phyloP scores from a whole-genome alignment of 768 basidiomycete genomes.

The Serendipita sp. region DNA sequence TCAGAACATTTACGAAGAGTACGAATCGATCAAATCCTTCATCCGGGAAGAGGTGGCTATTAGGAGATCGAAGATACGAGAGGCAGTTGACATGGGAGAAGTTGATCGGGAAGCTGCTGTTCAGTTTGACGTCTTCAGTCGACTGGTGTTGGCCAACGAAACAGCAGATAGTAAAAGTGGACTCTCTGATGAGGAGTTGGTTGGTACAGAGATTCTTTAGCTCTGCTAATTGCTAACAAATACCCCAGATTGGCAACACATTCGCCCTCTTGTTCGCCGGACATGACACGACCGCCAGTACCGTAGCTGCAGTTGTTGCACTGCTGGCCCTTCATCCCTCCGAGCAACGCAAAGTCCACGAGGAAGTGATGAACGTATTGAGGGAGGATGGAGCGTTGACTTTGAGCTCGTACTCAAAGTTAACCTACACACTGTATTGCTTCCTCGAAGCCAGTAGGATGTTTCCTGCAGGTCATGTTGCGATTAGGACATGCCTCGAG shows the following conservation, averaged over 20 bases:
- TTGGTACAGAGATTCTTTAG: slow-evolving; percentile 1
- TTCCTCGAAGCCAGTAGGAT: slow-evolving; percentile 21
- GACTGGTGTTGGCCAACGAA: slow-evolving; percentile 9
- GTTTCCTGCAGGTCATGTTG: slow-evolving; percentile 19
- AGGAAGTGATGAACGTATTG: slow-evolving; percentile 18
- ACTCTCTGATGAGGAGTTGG: slow-evolving; percentile 10
- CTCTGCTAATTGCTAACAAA: neutral
- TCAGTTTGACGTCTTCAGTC: slow-evolving; percentile 8
- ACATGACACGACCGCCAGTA: slow-evolving; percentile 21
- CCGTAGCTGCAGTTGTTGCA: slow-evolving; percentile 21
- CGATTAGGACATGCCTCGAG: slow-evolving; percentile 13
- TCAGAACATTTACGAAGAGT: slow-evolving; percentile 2
- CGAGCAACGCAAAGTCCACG: slow-evolving; percentile 21
- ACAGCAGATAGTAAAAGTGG: slow-evolving; percentile 5
- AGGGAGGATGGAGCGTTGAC: slow-evolving; percentile 1
- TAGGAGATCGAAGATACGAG: neutral
- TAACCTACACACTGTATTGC: slow-evolving; percentile 19
- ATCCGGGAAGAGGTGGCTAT: slow-evolving; percentile 1
- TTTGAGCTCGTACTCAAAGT: slow-evolving; percentile 17
- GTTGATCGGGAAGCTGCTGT: neutral
- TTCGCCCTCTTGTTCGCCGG: slow-evolving; percentile 13
- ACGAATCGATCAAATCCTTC: slow-evolving; percentile 3
- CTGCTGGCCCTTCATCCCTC: slow-evolving; percentile 19
- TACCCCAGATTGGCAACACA: slow-evolving; percentile 11
- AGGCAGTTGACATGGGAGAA: neutral